phyloP scores from a whole-genome alignment of 176 grass and related monocot genomes.

The Lolium rigidum region DNA sequence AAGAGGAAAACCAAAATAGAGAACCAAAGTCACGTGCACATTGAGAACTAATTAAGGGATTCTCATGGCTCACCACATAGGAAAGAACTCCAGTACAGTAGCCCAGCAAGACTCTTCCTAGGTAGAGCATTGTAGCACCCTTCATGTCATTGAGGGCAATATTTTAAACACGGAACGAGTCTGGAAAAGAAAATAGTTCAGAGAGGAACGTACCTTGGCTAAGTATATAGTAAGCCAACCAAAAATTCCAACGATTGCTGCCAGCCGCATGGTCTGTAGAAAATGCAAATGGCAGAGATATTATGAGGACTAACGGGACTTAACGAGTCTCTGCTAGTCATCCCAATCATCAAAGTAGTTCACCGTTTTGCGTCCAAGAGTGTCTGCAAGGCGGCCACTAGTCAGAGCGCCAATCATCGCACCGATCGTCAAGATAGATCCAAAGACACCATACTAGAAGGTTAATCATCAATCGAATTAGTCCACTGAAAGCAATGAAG shows the following conservation, averaged over 20 bases:
- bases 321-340: neutral
- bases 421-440: conserved; percentile 77
- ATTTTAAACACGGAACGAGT: neutral
- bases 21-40: neutral
- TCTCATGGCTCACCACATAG: conserved; percentile 64
- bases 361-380: conserved; percentile 75
- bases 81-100: conserved; percentile 79
- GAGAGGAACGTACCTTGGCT: conserved; percentile 49
- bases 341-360: neutral
- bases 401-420: conserved; percentile 83
- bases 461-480: neutral
- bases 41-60: conserved; percentile 31
- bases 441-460: conserved; percentile 77
- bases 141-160: conserved; percentile 5
- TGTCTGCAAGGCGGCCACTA: conserved; percentile 60
- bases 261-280: conserved; percentile 60
- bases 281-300: conserved; percentile 37
- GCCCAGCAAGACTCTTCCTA: conserved; percentile 60
- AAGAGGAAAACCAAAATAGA: neutral
- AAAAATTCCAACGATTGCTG: conserved; percentile 59
- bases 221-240: conserved; percentile 77
- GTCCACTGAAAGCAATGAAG: conserved; percentile 4
- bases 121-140: conserved; percentile 54
- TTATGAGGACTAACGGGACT: neutral
- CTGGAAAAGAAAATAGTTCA: neutral